A percentile compares a stretch with the other conserved stretches of the same genome.
These are phyloP conservation scores for Serendipita sp. DNA, from an alignment of 768 basidiomycete genomes.

Conservation along the genomic window DNA sequence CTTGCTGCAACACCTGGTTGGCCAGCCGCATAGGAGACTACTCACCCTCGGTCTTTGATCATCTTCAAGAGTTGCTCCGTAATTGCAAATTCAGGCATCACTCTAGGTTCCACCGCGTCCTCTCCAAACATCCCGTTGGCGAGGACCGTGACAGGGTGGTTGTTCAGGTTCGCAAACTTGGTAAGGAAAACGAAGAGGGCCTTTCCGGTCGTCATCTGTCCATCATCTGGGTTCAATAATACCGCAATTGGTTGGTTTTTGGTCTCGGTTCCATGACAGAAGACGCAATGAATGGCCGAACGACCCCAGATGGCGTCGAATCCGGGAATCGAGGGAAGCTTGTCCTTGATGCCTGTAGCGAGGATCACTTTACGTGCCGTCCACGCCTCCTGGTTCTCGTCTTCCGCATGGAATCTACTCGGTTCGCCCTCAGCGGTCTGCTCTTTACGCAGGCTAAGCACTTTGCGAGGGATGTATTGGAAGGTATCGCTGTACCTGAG, in stretches of 20 bases:
- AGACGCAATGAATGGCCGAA: neutral
- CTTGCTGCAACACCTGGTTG: too few relatives aligned
- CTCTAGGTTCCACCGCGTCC: neutral
- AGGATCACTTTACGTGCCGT: neutral
- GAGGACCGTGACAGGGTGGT: neutral
- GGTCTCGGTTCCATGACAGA: neutral
- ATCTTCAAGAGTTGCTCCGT: neutral
- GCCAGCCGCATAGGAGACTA: neutral
- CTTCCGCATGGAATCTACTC: neutral
- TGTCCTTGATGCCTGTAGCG: neutral
- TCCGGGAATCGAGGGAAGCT: neutral
- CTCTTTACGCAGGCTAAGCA: neutral
- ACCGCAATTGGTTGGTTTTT: neutral
- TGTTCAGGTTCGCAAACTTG: neutral
- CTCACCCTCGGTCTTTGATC: neutral
- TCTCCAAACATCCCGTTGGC: slow-evolving; percentile 1
- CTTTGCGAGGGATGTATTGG: neutral
- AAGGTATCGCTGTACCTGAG: neutral
- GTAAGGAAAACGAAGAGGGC: neutral
- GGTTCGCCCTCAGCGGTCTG: neutral
- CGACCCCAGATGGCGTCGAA: neutral
- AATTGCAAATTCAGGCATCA: neutral
- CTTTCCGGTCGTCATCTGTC: neutral
- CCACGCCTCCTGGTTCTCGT: neutral
- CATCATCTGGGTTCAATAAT: neutral